These are phyloP conservation scores for Paraleonurus japonicus DNA, from an alignment of 257 asterid species.

Conservation along the genomic window DNA sequence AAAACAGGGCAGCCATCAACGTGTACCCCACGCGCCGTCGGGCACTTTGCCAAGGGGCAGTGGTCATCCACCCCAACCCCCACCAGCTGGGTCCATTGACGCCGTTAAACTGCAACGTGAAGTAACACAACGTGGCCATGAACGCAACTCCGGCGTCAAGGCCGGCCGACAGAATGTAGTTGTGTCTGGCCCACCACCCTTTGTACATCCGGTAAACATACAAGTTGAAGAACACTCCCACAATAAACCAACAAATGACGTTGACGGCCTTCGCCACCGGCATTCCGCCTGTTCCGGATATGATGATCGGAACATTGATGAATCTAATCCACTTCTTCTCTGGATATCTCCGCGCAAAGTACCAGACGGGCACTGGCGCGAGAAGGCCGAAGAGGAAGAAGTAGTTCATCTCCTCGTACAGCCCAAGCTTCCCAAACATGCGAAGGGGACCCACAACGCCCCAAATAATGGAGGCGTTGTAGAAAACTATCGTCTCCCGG, in stretches of 20 bases:
- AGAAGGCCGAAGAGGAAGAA: constrained; percentile 64
- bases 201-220: constrained; percentile 49
- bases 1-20: constrained; percentile 55
- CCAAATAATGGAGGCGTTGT: constrained; percentile 84
- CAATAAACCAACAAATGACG: constrained; percentile 50
- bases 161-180: constrained; percentile 63
- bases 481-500: constrained; percentile 74
- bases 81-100: constrained; percentile 66
- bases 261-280: constrained; percentile 60
- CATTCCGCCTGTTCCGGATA: constrained; percentile 54
- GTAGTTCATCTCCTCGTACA: constrained; percentile 56
- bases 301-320: constrained; percentile 51
- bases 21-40: constrained; percentile 52
- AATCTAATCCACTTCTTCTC: constrained; percentile 56
- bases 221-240: constrained; percentile 56
- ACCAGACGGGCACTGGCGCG: constrained; percentile 62
- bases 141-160: constrained; percentile 77
- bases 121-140: constrained; percentile 60
- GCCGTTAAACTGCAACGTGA: constrained; percentile 42
- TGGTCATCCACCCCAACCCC: constrained; percentile 65
- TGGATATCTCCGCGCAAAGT: constrained; percentile 46
- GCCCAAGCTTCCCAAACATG: constrained; percentile 71
- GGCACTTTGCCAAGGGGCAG: constrained; percentile 65
- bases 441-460: constrained; percentile 71
- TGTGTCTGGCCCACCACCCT: constrained; percentile 84